A percentile compares a stretch with the other conserved stretches of the same genome.
Evolutionary conservation across 805 yeast genomes (phyloP).

Genomic region (Teunomyces lycoperdinae): DNA sequence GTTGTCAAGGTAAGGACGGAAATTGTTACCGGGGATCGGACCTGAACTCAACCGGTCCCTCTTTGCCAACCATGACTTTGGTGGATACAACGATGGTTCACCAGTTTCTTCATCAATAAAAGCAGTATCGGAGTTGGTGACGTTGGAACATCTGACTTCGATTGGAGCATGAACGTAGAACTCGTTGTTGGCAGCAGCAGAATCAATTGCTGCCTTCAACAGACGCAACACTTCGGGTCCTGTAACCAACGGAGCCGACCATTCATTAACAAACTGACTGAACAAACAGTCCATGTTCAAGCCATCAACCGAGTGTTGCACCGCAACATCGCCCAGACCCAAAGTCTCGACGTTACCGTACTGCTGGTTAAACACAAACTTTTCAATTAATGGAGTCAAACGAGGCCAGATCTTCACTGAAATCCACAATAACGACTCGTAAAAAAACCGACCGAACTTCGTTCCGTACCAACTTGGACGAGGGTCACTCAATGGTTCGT

Average conservation of each 20-base stretch:
- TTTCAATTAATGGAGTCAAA: slow-evolving; percentile 81
- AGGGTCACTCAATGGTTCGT: slow-evolving; percentile 60
- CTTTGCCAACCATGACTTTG: slow-evolving; percentile 47
- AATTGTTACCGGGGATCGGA: slow-evolving; percentile 78
- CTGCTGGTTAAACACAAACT: slow-evolving; percentile 80
- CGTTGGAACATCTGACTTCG: slow-evolving; percentile 91
- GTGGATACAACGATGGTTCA: slow-evolving; percentile 38
- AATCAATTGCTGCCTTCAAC: slow-evolving; percentile 58
- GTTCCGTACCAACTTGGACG: slow-evolving; percentile 86
- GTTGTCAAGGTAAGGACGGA: slow-evolving; percentile 78
- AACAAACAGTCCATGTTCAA: slow-evolving; percentile 94
- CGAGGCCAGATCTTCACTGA: slow-evolving; percentile 72
- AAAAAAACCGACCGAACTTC: slow-evolving; percentile 69
- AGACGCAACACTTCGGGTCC: slow-evolving; percentile 70
- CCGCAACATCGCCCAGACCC: slow-evolving; percentile 60
- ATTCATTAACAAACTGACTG: slow-evolving; percentile 91
- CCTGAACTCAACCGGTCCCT: slow-evolving; percentile 62
- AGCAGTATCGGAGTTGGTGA: slow-evolving; percentile 49
- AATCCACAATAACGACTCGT: slow-evolving; percentile 75
- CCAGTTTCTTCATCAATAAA: slow-evolving; percentile 33
- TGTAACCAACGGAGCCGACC: slow-evolving; percentile 87
- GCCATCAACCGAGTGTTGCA: slow-evolving; percentile 80
- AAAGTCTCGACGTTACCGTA: slow-evolving; percentile 72
- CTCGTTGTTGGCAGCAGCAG: slow-evolving; percentile 57
- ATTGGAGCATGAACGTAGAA: slow-evolving; percentile 93